Evolutionary conservation across 331 rosid species (phyloP), one percentile per base, ranked within the genome.

Genomic region (Arachis monticola): DNA sequence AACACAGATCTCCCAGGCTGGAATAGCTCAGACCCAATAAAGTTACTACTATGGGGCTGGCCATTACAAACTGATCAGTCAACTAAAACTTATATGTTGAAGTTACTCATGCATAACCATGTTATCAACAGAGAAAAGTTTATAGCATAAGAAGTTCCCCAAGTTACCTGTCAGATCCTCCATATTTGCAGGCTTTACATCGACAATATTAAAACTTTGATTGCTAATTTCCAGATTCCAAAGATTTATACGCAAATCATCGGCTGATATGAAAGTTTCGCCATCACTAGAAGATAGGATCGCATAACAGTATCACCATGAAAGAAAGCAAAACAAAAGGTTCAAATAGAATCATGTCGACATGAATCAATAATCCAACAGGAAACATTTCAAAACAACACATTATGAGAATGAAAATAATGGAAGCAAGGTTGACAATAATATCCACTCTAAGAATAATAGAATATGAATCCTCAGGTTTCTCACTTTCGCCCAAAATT

Each of bases 251-350:
- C 99, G 89, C 88, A 94, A 85, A 87, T 94, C 99, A 74, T 94
- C 99, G 17, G 99, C 99, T 60, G 99, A 94, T 88, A 94, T 90
- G 84, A 94, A 94, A 79, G 99, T 94, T 92, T 94, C 99, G 12
- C 99, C 99, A 80, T 94, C 99, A 57, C 99, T 94, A 75, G 61
- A 75, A 78, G 75, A 84, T 74, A 68, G 6, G 63, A 78, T 72
- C 77, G 71, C 74, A 78, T 66, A 70, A 51, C 64, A 83, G 70
- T 72, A 61, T 79, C 50, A 61, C 50, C 38, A 70, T 4, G 47
- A n/a, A 62, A 80, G 32, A 72, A 35, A 48, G 8, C 17, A 5
- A 70, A 45, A 44, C 63, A 38, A 2, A 67, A 57, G 1, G 47
- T 3, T 17, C 31, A 27, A 51, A 64, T 35, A 72, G 66, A 22